Evolutionary conservation across 2,329 filamentous ascomycete species (phyloP).

Genomic region (Alternaria infectoria): DNA sequence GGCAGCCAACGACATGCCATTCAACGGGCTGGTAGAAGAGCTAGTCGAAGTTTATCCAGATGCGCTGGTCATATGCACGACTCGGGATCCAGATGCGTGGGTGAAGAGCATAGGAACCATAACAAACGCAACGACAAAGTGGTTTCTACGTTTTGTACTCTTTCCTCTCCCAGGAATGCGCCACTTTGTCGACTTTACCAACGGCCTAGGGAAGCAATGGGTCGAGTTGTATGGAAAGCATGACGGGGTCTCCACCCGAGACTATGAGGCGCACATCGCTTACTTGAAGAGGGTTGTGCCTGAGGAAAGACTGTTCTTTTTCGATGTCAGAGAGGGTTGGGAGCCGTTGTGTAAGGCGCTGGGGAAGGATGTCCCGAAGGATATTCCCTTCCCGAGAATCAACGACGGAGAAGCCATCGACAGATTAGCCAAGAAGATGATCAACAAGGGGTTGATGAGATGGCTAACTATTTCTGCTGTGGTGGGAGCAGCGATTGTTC

Average conservation of each 20-base stretch:
- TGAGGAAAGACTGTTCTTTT: constrained; percentile 19
- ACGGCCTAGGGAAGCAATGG: constrained; percentile 20
- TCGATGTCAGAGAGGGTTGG: constrained; percentile 30
- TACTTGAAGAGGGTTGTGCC: constrained; percentile 28
- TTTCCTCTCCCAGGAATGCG: constrained; percentile 29
- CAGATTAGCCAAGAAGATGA: constrained; percentile 18
- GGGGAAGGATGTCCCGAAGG: constrained; percentile 19
- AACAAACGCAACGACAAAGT: constrained; percentile 11
- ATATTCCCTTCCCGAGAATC: constrained; percentile 26
- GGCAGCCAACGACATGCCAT: constrained; percentile 56
- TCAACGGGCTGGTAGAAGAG: constrained; percentile 52
- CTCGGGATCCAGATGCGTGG: constrained; percentile 29
- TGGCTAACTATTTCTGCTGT: constrained; percentile 36
- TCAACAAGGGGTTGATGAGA: constrained; percentile 32
- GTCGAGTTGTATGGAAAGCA: constrained; percentile 6
- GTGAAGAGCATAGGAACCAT: constrained; percentile 25
- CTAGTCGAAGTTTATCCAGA: constrained; percentile 58
- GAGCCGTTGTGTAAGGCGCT: constrained; percentile 26
- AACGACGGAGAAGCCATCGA: constrained; percentile 33
- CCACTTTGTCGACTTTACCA: constrained; percentile 22
- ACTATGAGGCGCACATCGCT: constrained; percentile 16
- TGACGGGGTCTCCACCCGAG: constrained; percentile 5
- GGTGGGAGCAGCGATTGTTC: constrained; percentile 1
- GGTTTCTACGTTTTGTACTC: constrained; percentile 26
- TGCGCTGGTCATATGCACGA: constrained; percentile 53